Conservation (phyloP, 2,329 filamentous ascomycete species). For the Alternaria incomplexa region DNA sequence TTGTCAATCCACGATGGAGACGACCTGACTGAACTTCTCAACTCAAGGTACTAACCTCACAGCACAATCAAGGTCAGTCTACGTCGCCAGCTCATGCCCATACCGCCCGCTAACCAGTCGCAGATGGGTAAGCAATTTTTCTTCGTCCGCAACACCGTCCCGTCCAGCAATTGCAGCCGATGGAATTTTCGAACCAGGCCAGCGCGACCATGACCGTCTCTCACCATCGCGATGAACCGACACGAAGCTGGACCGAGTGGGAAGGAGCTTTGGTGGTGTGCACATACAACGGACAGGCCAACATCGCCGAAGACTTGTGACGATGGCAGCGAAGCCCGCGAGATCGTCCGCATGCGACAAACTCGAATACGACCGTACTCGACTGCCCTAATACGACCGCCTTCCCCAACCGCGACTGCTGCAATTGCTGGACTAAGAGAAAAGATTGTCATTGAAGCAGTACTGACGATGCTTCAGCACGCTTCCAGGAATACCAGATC, state of each 20-base stretch:
- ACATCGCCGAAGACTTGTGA: not conserved
- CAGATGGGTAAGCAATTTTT: constrained; percentile 67
- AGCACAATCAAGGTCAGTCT: constrained; percentile 61
- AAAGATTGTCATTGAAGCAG: constrained; percentile 7
- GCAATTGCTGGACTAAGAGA: constrained; percentile 38
- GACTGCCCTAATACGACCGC: not conserved
- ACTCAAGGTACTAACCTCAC: constrained; percentile 52
- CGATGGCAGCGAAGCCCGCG: not conserved
- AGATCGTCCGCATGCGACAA: constrained; percentile 1
- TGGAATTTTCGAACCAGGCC: constrained; percentile 27
- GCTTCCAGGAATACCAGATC: constrained; percentile 99
- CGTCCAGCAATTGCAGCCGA: constrained; percentile 44
- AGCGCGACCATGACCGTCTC: constrained; percentile 14
- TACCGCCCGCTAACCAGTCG: constrained; percentile 39
- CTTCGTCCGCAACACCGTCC: constrained; percentile 24
- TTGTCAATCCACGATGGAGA: constrained; percentile 17
- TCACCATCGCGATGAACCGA: constrained; percentile 5
- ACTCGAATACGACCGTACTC: not conserved
- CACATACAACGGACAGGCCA: not conserved
- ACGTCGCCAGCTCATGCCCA: constrained; percentile 1
- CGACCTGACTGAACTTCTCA: constrained; percentile 37
- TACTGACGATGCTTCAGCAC: constrained; percentile 69
- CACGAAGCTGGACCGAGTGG: not conserved
- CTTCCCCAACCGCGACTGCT: constrained; percentile 7
- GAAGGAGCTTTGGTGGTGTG: not conserved